Evolutionary conservation across 768 basidiomycete genomes (phyloP).

Genomic region (Suillus weaverae): DNA sequence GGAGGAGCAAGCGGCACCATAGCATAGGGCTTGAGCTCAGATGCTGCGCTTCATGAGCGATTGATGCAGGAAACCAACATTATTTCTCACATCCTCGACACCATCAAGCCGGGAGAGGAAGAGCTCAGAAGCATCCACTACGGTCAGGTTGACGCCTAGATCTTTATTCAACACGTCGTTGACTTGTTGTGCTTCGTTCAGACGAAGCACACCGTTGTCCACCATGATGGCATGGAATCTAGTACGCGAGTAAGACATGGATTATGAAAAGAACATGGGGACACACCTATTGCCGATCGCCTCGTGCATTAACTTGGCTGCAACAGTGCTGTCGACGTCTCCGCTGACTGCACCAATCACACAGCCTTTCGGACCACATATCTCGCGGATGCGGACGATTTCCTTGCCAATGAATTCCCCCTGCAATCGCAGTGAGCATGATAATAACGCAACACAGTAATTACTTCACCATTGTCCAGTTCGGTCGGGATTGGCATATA

Average conservation of each 20-base stretch:
- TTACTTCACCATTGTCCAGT: constrained; percentile 88
- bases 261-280: not conserved
- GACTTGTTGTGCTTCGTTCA: constrained; percentile 90
- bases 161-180: constrained; percentile 90
- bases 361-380: constrained; percentile 91
- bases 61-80: constrained; percentile 9
- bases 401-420: constrained; percentile 98
- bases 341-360: constrained; percentile 98
- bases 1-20: too few species aligned
- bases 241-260: constrained; percentile 2
- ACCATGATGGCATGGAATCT: constrained; percentile 99
- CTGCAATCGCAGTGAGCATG: constrained; percentile 38
- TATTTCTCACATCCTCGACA: constrained; percentile 69
- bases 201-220: constrained; percentile 94
- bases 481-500: constrained; percentile 76
- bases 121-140: constrained; percentile 92
- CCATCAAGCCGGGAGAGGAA: constrained; percentile 89
- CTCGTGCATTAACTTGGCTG: constrained; percentile 99
- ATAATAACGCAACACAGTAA: constrained; percentile 8
- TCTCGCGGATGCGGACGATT: constrained; percentile 87
- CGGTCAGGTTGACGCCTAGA: constrained; percentile 94
- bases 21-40: constrained; percentile 46
- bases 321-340: constrained; percentile 97
- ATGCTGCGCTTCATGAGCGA: constrained; percentile 36
- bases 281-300: constrained; percentile 93